A percentile compares a stretch with the other conserved stretches of the same genome.
Evolutionary conservation across 2,329 filamentous ascomycete genomes (phyloP).

Genomic region (Pseudogymnoascus sp.): DNA sequence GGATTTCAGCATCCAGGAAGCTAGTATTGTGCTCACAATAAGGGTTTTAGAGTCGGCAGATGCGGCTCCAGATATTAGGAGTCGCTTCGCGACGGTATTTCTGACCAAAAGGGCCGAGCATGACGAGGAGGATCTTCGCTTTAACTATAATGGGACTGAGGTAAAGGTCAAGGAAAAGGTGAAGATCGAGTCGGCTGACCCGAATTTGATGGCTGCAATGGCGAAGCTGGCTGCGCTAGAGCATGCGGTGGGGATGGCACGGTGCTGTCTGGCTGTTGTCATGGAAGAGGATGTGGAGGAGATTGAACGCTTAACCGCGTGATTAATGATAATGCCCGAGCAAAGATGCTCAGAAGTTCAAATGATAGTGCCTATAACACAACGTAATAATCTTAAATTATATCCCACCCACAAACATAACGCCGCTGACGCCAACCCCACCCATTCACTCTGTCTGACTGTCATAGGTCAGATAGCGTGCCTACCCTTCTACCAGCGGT

Average conservation of each 20-base stretch:
- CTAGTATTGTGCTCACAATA: slow-evolving; percentile 62
- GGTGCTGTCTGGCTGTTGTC: slow-evolving; percentile 67
- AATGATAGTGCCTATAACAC: not conserved
- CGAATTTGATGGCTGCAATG: slow-evolving; percentile 73
- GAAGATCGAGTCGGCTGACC: slow-evolving; percentile 74
- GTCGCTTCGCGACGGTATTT: slow-evolving; percentile 65
- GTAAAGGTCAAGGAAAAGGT: slow-evolving; percentile 88
- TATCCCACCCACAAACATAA: not conserved
- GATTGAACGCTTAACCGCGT: slow-evolving; percentile 1
- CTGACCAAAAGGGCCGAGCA: slow-evolving; percentile 62
- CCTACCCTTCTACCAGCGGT: not conserved
- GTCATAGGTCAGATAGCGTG: not conserved
- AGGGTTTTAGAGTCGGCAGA: slow-evolving; percentile 64
- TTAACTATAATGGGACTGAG: slow-evolving; percentile 58
- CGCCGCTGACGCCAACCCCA: not conserved
- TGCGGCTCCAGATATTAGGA: slow-evolving; percentile 55
- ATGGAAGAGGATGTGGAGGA: slow-evolving; percentile 55
- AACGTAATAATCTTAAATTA: slow-evolving; percentile 4
- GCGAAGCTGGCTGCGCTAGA: slow-evolving; percentile 76
- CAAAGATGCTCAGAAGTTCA: not conserved
- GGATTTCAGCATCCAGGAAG: slow-evolving; percentile 63
- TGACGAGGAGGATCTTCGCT: slow-evolving; percentile 74
- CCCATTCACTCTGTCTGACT: not conserved
- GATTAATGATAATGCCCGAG: slow-evolving; percentile 8
- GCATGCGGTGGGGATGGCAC: slow-evolving; percentile 63